A percentile compares a stretch with the other conserved stretches of the same genome.
Conservation (phyloP, 2,329 filamentous ascomycete species). For the Malbranchea zuffiana region DNA sequence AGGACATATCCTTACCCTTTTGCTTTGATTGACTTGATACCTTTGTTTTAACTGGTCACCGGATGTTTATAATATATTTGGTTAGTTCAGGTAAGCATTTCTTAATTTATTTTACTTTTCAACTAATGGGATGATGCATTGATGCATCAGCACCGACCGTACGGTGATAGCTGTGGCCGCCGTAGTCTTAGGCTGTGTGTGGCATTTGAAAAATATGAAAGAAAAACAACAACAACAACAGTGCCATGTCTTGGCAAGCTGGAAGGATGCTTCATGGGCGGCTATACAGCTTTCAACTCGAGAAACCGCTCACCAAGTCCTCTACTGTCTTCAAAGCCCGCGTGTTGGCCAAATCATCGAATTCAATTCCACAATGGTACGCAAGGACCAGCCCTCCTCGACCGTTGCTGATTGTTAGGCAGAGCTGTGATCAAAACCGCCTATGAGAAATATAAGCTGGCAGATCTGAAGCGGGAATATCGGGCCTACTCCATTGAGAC, state of each 20-base stretch:
- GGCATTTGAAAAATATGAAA: no score
- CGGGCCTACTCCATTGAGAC: conserved; percentile 8
- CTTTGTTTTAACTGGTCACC: no score
- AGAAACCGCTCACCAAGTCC: conserved; percentile 9
- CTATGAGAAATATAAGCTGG: conserved; percentile 7
- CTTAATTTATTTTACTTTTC: no score
- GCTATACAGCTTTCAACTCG: conserved; percentile 8
- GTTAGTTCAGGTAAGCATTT: no score
- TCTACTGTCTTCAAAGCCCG: conserved; percentile 10
- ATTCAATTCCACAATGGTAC: conserved; percentile 7
- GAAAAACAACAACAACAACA: no score
- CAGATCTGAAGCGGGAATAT: conserved; percentile 8
- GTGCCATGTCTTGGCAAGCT: conserved; percentile 7
- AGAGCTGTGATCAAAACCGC: conserved; percentile 10
- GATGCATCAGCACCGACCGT: no score
- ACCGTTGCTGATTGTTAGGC: conserved; percentile 6
- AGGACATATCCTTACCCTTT: no score
- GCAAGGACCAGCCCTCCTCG: conserved; percentile 3
- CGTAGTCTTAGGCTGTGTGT: no score
- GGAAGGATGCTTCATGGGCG: conserved; percentile 8
- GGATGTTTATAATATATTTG: no score
- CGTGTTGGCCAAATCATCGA: conserved; percentile 7
- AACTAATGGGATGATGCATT: no score
- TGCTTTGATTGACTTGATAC: no score
- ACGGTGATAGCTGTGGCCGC: no score